Evolutionary conservation across 768 basidiomycete genomes (phyloP).

Genomic region (Amanita rimosa): DNA sequence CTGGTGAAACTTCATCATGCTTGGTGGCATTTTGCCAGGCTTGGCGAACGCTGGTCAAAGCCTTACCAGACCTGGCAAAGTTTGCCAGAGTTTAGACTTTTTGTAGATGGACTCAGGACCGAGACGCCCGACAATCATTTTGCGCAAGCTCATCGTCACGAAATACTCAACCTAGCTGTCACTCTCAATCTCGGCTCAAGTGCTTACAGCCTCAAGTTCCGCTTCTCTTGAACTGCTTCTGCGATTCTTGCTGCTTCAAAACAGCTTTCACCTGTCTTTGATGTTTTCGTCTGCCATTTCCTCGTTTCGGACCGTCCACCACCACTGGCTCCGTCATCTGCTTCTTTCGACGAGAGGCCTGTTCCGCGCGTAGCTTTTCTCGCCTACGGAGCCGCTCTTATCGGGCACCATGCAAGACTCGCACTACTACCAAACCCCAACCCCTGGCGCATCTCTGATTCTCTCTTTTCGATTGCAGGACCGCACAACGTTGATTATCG

Average conservation of each 20-base stretch:
- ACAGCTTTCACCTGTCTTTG: slow-evolving; percentile 63
- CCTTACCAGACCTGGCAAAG: no score
- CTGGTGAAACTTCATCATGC: no score
- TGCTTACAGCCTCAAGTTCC: slow-evolving; percentile 8
- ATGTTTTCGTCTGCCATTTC: slow-evolving; percentile 57
- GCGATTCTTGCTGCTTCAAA: slow-evolving; percentile 57
- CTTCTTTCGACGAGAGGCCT: slow-evolving; percentile 56
- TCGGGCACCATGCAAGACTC: neutral
- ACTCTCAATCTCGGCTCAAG: no score
- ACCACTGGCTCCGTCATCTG: slow-evolving; percentile 63
- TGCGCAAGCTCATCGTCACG: no score
- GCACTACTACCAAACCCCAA: slow-evolving; percentile 45
- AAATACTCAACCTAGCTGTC: no score
- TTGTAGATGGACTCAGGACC: no score
- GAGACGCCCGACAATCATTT: no score
- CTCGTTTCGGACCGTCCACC: slow-evolving; percentile 66
- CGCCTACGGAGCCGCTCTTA: slow-evolving; percentile 86
- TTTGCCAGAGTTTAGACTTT: no score
- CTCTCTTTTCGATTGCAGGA: slow-evolving; percentile 58
- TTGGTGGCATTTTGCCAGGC: no score
- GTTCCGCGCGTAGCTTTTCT: slow-evolving; percentile 71
- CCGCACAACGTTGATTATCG: slow-evolving; percentile 58
- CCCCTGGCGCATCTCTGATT: slow-evolving; percentile 62
- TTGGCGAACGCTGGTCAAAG: no score
- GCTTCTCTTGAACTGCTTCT: slow-evolving; percentile 44